Evolutionary conservation across 2,329 filamentous ascomycete species (phyloP), one percentile per base, ranked within the genome.

Genomic region (Aspergillus puulaauensis): DNA sequence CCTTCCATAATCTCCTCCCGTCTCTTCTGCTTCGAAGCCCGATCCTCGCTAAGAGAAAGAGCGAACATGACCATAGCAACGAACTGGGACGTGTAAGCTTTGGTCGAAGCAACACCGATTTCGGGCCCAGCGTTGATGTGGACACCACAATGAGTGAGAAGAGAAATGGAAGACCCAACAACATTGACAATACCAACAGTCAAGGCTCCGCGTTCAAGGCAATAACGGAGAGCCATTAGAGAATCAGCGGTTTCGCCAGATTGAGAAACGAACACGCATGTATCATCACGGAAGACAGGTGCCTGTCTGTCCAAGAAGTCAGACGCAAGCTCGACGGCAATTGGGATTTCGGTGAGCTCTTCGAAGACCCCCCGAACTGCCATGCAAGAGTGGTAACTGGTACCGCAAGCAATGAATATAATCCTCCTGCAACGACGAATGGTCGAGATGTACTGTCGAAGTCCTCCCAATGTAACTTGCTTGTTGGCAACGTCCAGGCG

Each of bases 41-140:
- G 91, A 78, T 99, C 95, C 80, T 99, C 95, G 71, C 91, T 95
- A 58, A 99, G 86, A 31, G 93, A 97, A 63, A 99, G 83, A 6
- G 95, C 95, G 71, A 99, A 98, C 95, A 99, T 99, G 80, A 98
- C 90, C 92, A 99, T 97, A 75, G 95, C 96, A 72, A 99, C 91
- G 77, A 98, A 99, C 77, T 99, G 95, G 47, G 95, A 98, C 14
- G 95, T 99, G 82, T 99, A 99, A 40, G 95, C 95, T 84, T 99
- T 99, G 77, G 95, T 99, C 47, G 93, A 98, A 60, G 95, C 95
- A 65, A 99, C 95, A 87, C 95, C 95, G 64, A 99, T 98, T 78
- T 99, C 95, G 54, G 95, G 95, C 57, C 95, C 95, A 66, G 95
- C 95, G 79, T 99, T 99, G 83, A 99, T 93, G 83, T 99, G 95